phyloP scores from a whole-genome alignment of 78 protist genomes.

The Dictyostelium purpureum region DNA sequence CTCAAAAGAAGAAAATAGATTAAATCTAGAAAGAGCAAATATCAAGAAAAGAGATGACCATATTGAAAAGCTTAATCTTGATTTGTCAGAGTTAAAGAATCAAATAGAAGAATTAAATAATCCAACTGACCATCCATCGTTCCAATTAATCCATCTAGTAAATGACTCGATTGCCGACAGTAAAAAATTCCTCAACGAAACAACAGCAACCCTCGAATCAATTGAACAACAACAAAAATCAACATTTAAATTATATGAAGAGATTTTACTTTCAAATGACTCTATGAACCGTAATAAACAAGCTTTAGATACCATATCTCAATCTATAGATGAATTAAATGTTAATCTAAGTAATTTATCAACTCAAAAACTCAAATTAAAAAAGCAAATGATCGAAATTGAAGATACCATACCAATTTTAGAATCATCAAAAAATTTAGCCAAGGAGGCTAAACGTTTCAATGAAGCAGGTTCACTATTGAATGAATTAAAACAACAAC shows the following conservation, averaged over 20 bases:
- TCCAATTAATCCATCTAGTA: neutral
- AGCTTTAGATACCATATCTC: neutral
- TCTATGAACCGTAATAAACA: neutral
- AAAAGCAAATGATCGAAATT: slow-evolving; percentile 4
- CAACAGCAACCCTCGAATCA: neutral
- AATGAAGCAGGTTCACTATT: slow-evolving; percentile 32
- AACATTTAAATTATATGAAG: neutral
- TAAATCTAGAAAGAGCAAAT: slow-evolving; percentile 5
- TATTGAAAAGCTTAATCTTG: neutral
- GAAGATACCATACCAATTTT: slow-evolving; percentile 39
- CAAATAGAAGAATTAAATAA: neutral
- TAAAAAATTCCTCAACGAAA: neutral
- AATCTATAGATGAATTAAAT: neutral
- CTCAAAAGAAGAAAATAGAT: slow-evolving; percentile 19
- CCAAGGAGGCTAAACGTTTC: slow-evolving; percentile 54
- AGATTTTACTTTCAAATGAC: neutral
- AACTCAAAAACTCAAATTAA: slow-evolving; percentile 7
- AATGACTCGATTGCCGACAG: neutral
- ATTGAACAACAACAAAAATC: neutral
- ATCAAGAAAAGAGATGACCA: neutral
- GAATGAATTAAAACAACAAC: slow-evolving; percentile 44
- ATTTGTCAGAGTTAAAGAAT: neutral
- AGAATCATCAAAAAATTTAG: slow-evolving; percentile 28
- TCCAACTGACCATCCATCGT: slow-evolving; percentile 47
- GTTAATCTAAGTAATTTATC: neutral